A percentile compares a stretch with the other conserved stretches of the same genome.
phyloP scores from a whole-genome alignment of 164 flowering plant genomes.

The Malania oleifera region DNA sequence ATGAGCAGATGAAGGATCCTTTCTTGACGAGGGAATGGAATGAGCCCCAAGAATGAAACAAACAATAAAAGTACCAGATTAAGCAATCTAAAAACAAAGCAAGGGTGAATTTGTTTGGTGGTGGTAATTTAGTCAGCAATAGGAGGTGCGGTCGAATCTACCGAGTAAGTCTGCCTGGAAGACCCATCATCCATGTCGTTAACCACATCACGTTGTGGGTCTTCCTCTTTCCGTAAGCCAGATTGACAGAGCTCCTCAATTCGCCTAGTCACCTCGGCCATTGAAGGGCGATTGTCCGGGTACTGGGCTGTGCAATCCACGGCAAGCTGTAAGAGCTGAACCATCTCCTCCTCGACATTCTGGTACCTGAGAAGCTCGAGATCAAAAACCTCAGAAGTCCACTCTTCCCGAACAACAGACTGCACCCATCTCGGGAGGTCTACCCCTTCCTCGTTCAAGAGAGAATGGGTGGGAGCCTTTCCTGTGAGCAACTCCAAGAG shows the following conservation, averaged over 20 bases:
- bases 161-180: slow-evolving; percentile 16
- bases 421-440: slow-evolving; percentile 95
- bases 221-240: slow-evolving; percentile 22
- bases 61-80: not conserved
- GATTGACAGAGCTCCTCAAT: slow-evolving; percentile 61
- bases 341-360: slow-evolving; percentile 85
- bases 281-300: slow-evolving; percentile 81
- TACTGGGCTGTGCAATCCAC: slow-evolving; percentile 64
- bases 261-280: slow-evolving; percentile 46
- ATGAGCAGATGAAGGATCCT: no score
- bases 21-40: no score
- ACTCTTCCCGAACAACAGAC: slow-evolving; percentile 76
- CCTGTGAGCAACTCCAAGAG: slow-evolving; percentile 83
- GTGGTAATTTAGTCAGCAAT: not conserved
- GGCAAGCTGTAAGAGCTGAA: slow-evolving; percentile 72
- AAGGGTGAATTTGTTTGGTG: not conserved
- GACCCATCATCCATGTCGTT: slow-evolving; percentile 24
- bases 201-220: slow-evolving; percentile 3
- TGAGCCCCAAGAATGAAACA: no score
- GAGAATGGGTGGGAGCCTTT: slow-evolving; percentile 71
- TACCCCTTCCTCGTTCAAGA: slow-evolving; percentile 75
- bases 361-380: slow-evolving; percentile 76
- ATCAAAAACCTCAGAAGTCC: slow-evolving; percentile 84
- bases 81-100: not conserved
- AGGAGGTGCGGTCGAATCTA: not conserved